These are phyloP conservation scores for Cytospora chrysosperma DNA, from an alignment of 2,329 filamentous ascomycete genomes.

Conservation along the genomic window DNA sequence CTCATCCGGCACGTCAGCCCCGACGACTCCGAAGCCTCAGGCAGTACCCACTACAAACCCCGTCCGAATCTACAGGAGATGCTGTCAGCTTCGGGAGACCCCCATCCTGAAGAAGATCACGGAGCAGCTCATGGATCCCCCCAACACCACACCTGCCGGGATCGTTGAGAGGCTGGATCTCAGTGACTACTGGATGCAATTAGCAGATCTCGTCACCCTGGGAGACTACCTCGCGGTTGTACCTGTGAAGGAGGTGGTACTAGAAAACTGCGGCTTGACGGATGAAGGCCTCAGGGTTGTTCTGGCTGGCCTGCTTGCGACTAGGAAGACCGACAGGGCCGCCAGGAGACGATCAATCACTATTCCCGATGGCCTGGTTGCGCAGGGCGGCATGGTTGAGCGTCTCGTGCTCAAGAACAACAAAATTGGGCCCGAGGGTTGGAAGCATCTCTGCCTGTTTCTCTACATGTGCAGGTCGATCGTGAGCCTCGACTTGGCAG, in stretches of 20 bases:
- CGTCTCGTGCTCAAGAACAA: slow-evolving; percentile 89
- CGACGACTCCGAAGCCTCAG: slow-evolving; percentile 51
- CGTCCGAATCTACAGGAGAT: slow-evolving; percentile 86
- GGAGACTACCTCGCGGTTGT: slow-evolving; percentile 94
- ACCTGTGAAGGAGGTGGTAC: slow-evolving; percentile 78
- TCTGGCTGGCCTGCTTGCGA: slow-evolving; percentile 79
- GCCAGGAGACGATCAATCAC: slow-evolving; percentile 44
- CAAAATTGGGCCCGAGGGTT: slow-evolving; percentile 81
- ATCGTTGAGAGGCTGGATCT: slow-evolving; percentile 80
- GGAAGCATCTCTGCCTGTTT: slow-evolving; percentile 88
- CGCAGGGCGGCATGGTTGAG: slow-evolving; percentile 74
- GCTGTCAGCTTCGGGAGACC: slow-evolving; percentile 90
- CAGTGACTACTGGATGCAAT: slow-evolving; percentile 77
- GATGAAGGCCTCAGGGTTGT: slow-evolving; percentile 87
- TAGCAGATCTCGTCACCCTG: slow-evolving; percentile 81
- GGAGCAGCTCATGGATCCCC: slow-evolving; percentile 74
- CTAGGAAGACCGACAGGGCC: slow-evolving; percentile 60
- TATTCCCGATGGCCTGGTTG: slow-evolving; percentile 39
- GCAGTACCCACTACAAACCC: slow-evolving; percentile 83
- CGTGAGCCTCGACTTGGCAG: slow-evolving; percentile 82
- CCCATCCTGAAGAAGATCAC: slow-evolving; percentile 89
- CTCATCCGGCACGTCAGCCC: slow-evolving; percentile 41
- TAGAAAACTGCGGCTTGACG: slow-evolving; percentile 83
- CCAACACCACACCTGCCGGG: slow-evolving; percentile 67
- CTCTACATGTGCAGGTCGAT: slow-evolving; percentile 86